Evolutionary conservation across 257 asterid genomes (phyloP), one percentile per base, ranked within the genome.

Genomic region (Misopates orontium): DNA sequence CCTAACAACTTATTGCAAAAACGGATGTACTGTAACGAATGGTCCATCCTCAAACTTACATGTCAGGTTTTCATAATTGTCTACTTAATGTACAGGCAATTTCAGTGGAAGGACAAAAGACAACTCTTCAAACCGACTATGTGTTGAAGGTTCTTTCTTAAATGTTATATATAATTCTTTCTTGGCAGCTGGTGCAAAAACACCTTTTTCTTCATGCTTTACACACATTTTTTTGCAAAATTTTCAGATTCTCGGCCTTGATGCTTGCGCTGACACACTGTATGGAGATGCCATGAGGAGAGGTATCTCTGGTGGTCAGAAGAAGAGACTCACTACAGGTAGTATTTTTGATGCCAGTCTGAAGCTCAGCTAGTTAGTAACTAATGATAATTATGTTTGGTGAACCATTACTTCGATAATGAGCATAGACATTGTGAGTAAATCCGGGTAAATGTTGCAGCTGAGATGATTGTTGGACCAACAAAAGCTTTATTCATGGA

Each of bases 231-330:
- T 28, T 28, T 36, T 36, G 11, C 11, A 9, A 4, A 36, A 3
- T 5, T 36, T 36, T 36, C 42, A 36, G 42, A 36, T 72, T 25
- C 67, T 72, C 32, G 76, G 76, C 40, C 22, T 72, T 36, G 72
- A 72, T 36, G 60, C 21, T 11, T 72, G 77, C 51, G 62, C 73
- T 1, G 77, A 72, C 22, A 66, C 24, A 13, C 39, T 66, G 44
- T 70, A 63, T 1, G 77, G 73, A 16, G 77, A 66, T 66, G 73
- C 66, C 15, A 78, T 81, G 83, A 76, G 81, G 56, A 64, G 71
- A 67, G 86, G 84, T 54, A 73, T 81, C 48, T 81, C 86, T 11
- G 82, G 86, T 62, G 84, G 86, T 39, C 72, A 81, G 69, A 81
- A 81, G 77, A 81, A 81, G 72, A 64, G 86, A 64, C 44, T 78